Base-by-base conservation (phyloP, 1,284 basidiomycete genomes). In the Vanrija pseudolonga region DNA sequence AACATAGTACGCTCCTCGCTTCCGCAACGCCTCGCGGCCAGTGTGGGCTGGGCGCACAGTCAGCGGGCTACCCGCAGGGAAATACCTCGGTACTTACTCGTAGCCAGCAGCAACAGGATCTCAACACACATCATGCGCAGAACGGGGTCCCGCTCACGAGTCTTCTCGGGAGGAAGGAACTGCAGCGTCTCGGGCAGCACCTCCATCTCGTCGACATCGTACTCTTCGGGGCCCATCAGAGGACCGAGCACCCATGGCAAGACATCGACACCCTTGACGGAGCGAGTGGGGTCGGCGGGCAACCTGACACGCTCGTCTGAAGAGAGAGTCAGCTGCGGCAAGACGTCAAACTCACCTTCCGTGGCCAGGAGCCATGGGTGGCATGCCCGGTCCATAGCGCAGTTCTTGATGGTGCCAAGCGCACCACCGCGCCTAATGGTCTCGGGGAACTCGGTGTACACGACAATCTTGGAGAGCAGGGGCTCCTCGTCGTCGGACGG, bases 221-320 rank as follows among this genome's bases (percentile, higher is more conserved):
- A 86, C 73, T 98, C 95, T 73, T 97, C 93, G 1, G 92, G 88
- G 5, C 94, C 94, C 59, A 94, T 93, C 3, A 99, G 81, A 0
- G 95, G 95, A 4, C 95, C 82, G 1, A 98, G 80, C 11, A 99
- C 80, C 65, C 85, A 88, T 0, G 89, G 86, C 5, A 96, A 79
- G 6, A 87, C 82, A 71, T 91, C 87, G 47, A 95, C 84, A 2
- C 90, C 90, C 8, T 88, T 85, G 2, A 87, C 89, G 14, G 73
- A 76, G 17, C 72, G 56, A 12, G 56, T 54, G 0, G 68, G 64
- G 58, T 74, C 69, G 0, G 72, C 71, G 6, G 74, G 74, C 5
- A 75, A 56, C n/a, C 57, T 59, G 4, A 76, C 72, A 28, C 74
- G 67, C 52, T 74, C 74, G 50, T 72, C 69, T 73, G 43, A 1